Conservation (phyloP, 768 basidiomycete genomes). For the Podaxis rugospora region DNA sequence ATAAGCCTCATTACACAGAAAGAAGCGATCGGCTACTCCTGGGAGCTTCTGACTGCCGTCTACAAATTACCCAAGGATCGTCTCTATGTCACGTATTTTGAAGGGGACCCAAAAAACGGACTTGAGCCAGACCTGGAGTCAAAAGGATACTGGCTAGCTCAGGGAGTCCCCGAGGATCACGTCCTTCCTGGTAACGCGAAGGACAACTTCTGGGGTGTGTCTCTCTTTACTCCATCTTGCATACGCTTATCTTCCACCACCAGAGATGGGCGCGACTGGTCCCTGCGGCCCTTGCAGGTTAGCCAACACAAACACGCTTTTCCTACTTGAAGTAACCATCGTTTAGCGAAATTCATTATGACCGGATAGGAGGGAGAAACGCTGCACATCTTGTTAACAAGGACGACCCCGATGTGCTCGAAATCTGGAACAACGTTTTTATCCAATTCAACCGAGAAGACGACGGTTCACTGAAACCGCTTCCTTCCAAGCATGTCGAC, state of each 20-base stretch:
- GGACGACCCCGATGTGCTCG: constrained; percentile 95
- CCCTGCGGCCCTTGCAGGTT: constrained; percentile 97
- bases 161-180: constrained; percentile 85
- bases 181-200: constrained; percentile 93
- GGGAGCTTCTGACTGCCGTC: constrained; percentile 89
- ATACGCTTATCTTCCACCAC: constrained; percentile 8
- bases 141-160: constrained; percentile 80
- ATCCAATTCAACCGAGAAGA: constrained; percentile 98
- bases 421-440: constrained; percentile 99
- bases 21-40: constrained; percentile 91
- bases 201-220: constrained; percentile 98
- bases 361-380: constrained; percentile 96
- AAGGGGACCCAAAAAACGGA: constrained; percentile 83
- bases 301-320: constrained; percentile 15
- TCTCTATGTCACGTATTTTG: constrained; percentile 97
- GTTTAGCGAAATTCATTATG: constrained; percentile 88
- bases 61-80: constrained; percentile 87
- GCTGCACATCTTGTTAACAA: constrained; percentile 90
- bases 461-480: constrained; percentile 70
- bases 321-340: neutral
- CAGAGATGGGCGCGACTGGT: constrained; percentile 98
- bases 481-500: constrained; percentile 95
- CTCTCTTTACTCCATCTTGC: neutral
- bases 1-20: constrained; percentile 43
- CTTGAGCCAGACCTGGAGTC: constrained; percentile 89